Conservation (phyloP, 1,284 basidiomycete genomes). For the Cutaneotrichosporon sp. region DNA sequence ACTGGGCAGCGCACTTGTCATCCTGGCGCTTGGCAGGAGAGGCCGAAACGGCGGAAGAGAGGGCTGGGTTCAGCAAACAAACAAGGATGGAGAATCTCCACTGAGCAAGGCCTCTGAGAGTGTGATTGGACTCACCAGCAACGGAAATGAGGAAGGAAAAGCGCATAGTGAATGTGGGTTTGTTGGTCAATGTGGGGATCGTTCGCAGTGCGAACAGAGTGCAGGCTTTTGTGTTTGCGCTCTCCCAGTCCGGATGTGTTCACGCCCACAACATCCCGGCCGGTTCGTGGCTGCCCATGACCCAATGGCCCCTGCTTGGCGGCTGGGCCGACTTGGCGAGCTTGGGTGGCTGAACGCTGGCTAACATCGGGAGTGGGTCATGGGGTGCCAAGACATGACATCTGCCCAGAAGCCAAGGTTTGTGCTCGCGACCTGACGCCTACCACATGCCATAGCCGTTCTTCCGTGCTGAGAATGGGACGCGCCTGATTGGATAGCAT, state of each 20-base stretch:
- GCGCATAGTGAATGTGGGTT: constrained; percentile 4
- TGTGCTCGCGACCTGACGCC: neutral
- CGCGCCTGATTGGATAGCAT: neutral
- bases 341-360: neutral
- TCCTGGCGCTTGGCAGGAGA: neutral
- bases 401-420: neutral
- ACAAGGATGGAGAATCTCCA: neutral
- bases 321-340: neutral
- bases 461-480: neutral
- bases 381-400: neutral
- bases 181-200: too few relatives aligned
- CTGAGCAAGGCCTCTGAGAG: neutral
- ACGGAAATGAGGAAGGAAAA: neutral
- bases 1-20: neutral
- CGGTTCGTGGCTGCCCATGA: neutral
- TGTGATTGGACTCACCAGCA: neutral
- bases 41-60: neutral
- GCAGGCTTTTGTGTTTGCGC: neutral
- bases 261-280: neutral
- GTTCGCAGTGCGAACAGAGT: neutral
- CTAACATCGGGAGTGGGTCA: neutral
- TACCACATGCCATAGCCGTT: too few relatives aligned
- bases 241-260: neutral
- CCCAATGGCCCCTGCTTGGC: neutral
- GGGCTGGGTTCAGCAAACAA: neutral